Evolutionary conservation across 176 grass and related monocot genomes (phyloP).

Genomic region (Raddia distichophylla): DNA sequence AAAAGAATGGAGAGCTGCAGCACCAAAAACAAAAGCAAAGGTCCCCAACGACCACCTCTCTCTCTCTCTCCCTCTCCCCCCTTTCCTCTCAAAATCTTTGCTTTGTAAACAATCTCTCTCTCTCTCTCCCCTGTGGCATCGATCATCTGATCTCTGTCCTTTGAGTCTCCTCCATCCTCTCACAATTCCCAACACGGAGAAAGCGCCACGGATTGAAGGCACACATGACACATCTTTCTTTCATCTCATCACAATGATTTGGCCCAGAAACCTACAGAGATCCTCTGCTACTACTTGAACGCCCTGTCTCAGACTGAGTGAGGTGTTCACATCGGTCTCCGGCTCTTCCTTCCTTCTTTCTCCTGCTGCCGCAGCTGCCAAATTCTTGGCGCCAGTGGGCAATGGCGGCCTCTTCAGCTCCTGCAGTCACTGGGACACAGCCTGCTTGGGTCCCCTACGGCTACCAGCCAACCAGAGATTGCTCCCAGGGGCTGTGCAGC

Average conservation of each 20-base stretch:
- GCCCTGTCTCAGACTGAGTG: slow-evolving; percentile 12
- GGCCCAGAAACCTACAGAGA: slow-evolving; percentile 45
- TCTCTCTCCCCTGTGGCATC: slow-evolving; percentile 18
- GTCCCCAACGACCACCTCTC: slow-evolving; percentile 46
- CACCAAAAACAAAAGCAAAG: slow-evolving; percentile 56
- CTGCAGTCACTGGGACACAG: slow-evolving; percentile 32
- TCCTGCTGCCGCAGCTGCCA: neutral
- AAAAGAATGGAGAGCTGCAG: slow-evolving; percentile 46
- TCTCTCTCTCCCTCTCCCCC: slow-evolving; percentile 4
- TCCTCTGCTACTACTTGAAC: slow-evolving; percentile 35
- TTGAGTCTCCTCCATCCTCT: slow-evolving; percentile 18
- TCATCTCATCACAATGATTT: slow-evolving; percentile 49
- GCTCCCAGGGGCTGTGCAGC: slow-evolving; percentile 90
- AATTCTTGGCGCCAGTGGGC: slow-evolving; percentile 28
- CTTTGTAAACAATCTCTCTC: slow-evolving; percentile 52
- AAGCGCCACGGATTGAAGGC: slow-evolving; percentile 40
- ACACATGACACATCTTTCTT: neutral
- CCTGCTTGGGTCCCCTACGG: slow-evolving; percentile 84
- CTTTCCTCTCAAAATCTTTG: slow-evolving; percentile 42
- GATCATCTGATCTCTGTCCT: slow-evolving; percentile 42
- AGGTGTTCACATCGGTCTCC: slow-evolving; percentile 12
- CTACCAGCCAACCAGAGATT: slow-evolving; percentile 76
- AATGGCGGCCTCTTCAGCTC: slow-evolving; percentile 54
- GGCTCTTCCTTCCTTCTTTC: neutral
- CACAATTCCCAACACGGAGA: slow-evolving; percentile 35